phyloP scores from a whole-genome alignment of 306 rosid species.

The Medicago arabica region DNA sequence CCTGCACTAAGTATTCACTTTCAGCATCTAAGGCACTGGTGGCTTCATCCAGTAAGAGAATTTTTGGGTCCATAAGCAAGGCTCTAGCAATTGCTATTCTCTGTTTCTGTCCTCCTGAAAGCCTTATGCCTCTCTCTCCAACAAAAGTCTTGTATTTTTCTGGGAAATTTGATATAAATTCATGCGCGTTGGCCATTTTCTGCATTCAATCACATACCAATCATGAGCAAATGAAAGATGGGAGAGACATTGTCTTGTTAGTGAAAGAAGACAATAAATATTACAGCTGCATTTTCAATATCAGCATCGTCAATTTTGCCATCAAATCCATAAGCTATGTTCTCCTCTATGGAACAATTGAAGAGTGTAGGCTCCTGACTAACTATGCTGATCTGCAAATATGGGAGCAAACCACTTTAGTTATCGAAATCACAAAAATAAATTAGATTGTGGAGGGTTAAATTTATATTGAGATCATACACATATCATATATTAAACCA shows the following conservation, averaged over 20 bases:
- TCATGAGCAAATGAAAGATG: constrained; percentile 22
- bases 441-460: constrained; percentile 16
- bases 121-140: constrained; percentile 74
- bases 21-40: constrained; percentile 85
- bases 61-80: constrained; percentile 66
- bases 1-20: constrained; percentile 80
- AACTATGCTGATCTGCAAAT: constrained; percentile 75
- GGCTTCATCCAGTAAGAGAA: constrained; percentile 76
- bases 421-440: constrained; percentile 26
- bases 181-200: constrained; percentile 85
- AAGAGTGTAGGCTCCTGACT: constrained; percentile 84
- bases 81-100: constrained; percentile 81
- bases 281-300: constrained; percentile 75
- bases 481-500: constrained; percentile 20
- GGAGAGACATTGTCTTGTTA: constrained; percentile 14
- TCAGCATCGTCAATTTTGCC: constrained; percentile 60
- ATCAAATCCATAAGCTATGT: constrained; percentile 78
- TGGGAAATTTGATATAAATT: constrained; percentile 66
- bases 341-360: constrained; percentile 84
- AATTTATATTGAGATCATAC: constrained; percentile 28
- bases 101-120: constrained; percentile 86
- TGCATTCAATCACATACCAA: constrained; percentile 45
- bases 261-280: constrained; percentile 35
- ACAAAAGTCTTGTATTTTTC: constrained; percentile 67
- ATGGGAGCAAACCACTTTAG: constrained; percentile 31